Evolutionary conservation across 2,329 filamentous ascomycete species (phyloP).

Genomic region (Trichoderma harzianum): DNA sequence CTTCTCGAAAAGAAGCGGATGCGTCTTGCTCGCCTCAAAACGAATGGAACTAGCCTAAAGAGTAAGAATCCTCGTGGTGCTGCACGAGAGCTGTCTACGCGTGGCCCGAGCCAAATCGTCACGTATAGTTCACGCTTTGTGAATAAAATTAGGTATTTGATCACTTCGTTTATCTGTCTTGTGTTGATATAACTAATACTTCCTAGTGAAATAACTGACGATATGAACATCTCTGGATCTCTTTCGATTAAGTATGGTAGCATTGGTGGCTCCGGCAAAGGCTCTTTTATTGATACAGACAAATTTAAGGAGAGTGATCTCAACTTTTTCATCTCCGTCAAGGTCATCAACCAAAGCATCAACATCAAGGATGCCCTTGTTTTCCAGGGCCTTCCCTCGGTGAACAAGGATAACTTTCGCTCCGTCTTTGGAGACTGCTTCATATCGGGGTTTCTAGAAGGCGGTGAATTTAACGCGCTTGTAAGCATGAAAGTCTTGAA

Average conservation of each 20-base stretch:
- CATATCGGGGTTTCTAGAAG: not conserved
- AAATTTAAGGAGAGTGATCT: not conserved
- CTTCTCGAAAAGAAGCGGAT: too few species aligned
- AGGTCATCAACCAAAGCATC: not conserved
- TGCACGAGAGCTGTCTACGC: too few species aligned
- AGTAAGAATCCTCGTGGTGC: too few species aligned
- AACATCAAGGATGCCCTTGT: not conserved
- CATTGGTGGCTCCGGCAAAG: not conserved
- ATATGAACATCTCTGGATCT: not conserved
- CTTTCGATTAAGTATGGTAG: not conserved
- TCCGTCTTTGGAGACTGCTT: not conserved
- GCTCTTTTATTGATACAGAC: not conserved
- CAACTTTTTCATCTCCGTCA: not conserved
- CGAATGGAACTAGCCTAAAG: too few species aligned
- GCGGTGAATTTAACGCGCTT: not conserved
- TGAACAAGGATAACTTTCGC: not conserved
- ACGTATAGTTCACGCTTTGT: not conserved
- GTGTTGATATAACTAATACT: too few species aligned
- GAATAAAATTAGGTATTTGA: not conserved
- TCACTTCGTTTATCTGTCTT: too few species aligned
- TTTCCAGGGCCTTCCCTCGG: not conserved
- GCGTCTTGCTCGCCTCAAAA: too few species aligned
- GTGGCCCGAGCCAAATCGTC: not conserved
- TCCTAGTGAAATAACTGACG: not conserved
- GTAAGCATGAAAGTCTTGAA: not conserved